Evolutionary conservation across 257 asterid species (phyloP), one percentile per base, ranked within the genome.

Genomic region (Penstemon eatonii): DNA sequence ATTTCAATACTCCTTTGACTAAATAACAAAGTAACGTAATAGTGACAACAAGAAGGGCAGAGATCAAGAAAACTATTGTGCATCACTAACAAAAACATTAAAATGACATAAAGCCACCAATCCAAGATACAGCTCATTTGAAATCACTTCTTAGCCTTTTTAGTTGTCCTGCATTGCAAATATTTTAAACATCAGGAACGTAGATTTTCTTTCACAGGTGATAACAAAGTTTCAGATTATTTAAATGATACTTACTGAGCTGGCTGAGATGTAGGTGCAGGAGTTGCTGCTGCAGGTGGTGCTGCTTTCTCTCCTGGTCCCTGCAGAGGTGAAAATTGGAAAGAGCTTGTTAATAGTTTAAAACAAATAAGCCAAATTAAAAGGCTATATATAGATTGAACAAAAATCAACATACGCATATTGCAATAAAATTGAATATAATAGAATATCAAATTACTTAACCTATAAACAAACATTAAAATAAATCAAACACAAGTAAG

Each of bases 91-190:
- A 77, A 45, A 52, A 71, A 70, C 63, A 69, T 67, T 38, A 69
- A 68, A n/a, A 45, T 12, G 53, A 56, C 15, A 73, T 25, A 4
- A 33, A 37, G 41, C 67, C 25, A 46, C 77, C 66, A 63, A 66
- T 67, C 1, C 43, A 39, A 13, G 79, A 44, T 25, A 52, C 58
- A 50, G 65, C 55, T 59, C 46, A 43, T 52, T 42, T 7, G 39
- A 10, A 8, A 49, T 79, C 80, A 87, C 90, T 92, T 89, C 96
- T 86, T 91, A 0, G 96, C 25, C 74, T 92, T 92, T 82, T 86
- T 92, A 3, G 91, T 69, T 45, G 74, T 85, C 89, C 98, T 92
- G 85, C 60, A 75, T 36, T 41, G 39, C 19, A 36, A 13, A 63
- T 12, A 10, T 18, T 19, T 18, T 66, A 6, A 47, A 42, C 12